A percentile compares a stretch with the other conserved stretches of the same genome.
Conservation (phyloP, 2,329 filamentous ascomycete genomes). For the Lithohypha guttulata region DNA sequence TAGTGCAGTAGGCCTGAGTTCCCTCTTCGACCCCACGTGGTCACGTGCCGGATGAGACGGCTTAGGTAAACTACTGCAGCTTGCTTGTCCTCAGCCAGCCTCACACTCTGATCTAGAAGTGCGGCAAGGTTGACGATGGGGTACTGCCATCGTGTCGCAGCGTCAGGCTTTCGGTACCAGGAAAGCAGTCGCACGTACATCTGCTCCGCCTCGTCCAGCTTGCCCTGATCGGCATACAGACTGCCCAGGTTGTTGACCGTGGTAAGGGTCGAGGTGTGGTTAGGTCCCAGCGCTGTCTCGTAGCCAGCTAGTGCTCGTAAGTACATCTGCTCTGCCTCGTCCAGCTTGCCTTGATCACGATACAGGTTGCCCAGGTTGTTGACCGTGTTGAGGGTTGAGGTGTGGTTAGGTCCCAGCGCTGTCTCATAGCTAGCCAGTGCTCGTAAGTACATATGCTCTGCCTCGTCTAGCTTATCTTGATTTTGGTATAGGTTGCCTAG, state of each 20-base stretch:
- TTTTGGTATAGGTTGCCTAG: slow-evolving; percentile 21
- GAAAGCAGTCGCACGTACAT: slow-evolving; percentile 21
- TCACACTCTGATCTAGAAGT: no score
- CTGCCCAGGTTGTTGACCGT: slow-evolving; percentile 22
- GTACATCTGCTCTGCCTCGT: slow-evolving; percentile 22
- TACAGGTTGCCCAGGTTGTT: slow-evolving; percentile 23
- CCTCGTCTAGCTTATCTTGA: slow-evolving; percentile 19
- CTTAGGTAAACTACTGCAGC: no score
- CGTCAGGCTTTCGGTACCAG: no score
- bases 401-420: slow-evolving; percentile 19
- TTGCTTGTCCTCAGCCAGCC: no score
- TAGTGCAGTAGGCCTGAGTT: no score
- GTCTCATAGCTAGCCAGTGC: slow-evolving; percentile 15
- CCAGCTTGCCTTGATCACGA: slow-evolving; percentile 20
- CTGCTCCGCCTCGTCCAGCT: slow-evolving; percentile 22
- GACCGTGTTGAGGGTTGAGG: slow-evolving; percentile 21
- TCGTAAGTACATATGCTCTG: slow-evolving; percentile 21
- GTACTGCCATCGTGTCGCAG: no score
- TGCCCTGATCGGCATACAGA: slow-evolving; percentile 21
- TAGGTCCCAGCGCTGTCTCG: slow-evolving; percentile 15
- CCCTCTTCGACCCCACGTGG: no score
- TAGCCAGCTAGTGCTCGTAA: slow-evolving; percentile 20
- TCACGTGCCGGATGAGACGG: no score
- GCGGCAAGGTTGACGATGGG: no score
- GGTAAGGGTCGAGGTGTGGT: slow-evolving; percentile 22